Evolutionary conservation across 2,329 filamentous ascomycete genomes (phyloP).

Genomic region (Trichoderma arundinaceum): DNA sequence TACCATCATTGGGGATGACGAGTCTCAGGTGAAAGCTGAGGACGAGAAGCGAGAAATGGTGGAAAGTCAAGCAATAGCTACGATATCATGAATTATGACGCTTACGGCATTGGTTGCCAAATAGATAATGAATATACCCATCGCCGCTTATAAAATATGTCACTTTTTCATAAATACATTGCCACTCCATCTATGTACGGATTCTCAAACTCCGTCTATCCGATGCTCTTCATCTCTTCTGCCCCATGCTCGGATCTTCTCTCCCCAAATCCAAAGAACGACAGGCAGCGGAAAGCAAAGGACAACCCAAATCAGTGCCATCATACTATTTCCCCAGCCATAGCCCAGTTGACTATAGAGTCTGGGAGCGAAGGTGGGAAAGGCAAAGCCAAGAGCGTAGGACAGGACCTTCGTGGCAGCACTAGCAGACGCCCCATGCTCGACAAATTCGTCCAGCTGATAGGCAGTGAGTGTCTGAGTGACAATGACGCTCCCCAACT

Average conservation of each 20-base stretch:
- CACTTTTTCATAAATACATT: background rate
- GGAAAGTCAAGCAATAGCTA: background rate
- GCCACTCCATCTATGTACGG: background rate
- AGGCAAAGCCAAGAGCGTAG: slow-evolving; percentile 58
- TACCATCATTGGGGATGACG: slow-evolving; percentile 14
- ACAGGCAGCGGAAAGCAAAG: slow-evolving; percentile 12
- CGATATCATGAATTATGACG: slow-evolving; percentile 19
- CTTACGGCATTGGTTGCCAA: background rate
- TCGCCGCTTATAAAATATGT: background rate
- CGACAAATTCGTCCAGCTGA: slow-evolving; percentile 55
- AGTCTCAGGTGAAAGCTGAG: background rate
- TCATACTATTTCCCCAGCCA: slow-evolving; percentile 54
- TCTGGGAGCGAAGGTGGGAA: slow-evolving; percentile 60
- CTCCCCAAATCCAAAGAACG: slow-evolving; percentile 12
- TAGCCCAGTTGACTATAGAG: slow-evolving; percentile 48
- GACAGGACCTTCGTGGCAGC: slow-evolving; percentile 60
- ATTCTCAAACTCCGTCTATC: too few relatives aligned
- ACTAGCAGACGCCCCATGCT: slow-evolving; percentile 46
- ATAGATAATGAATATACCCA: slow-evolving; percentile 15
- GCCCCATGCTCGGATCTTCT: background rate
- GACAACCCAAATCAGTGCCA: slow-evolving; percentile 56
- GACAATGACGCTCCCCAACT: slow-evolving; percentile 57
- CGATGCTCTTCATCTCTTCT: background rate
- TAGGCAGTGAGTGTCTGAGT: slow-evolving; percentile 62
- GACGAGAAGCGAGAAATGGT: slow-evolving; percentile 24